Evolutionary conservation across 2,329 filamentous ascomycete species (phyloP).

Genomic region (Paracamarosporium sp.): DNA sequence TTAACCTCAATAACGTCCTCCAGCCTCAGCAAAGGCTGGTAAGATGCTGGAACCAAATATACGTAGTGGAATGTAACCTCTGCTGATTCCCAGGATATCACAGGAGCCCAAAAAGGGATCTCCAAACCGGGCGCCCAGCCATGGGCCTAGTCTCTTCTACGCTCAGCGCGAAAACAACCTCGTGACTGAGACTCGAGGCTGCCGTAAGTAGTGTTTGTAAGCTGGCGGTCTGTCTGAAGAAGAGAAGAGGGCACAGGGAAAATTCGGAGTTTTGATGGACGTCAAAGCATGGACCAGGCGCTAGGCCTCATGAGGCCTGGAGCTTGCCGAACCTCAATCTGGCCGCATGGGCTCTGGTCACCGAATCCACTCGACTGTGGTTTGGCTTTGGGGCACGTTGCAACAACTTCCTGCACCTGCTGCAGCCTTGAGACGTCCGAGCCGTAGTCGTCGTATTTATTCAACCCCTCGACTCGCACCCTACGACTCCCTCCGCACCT

Average conservation of each 20-base stretch:
- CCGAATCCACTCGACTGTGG: conserved; percentile 21
- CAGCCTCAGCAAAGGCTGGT: background rate
- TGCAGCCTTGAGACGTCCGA: conserved; percentile 28
- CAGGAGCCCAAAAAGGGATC: conserved; percentile 67
- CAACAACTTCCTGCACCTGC: conserved; percentile 28
- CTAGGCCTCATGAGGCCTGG: conserved; percentile 29
- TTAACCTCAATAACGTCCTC: background rate
- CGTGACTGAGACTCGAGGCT: conserved; percentile 59
- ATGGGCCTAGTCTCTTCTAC: conserved; percentile 68
- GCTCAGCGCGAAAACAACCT: conserved; percentile 73
- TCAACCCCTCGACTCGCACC: conserved; percentile 11
- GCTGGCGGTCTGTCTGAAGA: conserved; percentile 59
- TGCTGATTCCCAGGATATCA: conserved; percentile 74
- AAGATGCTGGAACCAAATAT: too few species aligned
- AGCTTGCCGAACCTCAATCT: conserved; percentile 38
- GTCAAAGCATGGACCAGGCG: conserved; percentile 20
- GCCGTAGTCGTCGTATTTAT: too few species aligned
- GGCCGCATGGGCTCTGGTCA: conserved; percentile 33
- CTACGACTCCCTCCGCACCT: conserved; percentile 9
- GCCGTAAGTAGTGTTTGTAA: conserved; percentile 65
- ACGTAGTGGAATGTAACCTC: conserved; percentile 63
- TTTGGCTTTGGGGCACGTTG: conserved; percentile 34
- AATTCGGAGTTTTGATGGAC: conserved; percentile 35
- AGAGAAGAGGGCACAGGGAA: conserved; percentile 51
- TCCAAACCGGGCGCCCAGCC: conserved; percentile 76